A percentile compares a stretch with the other conserved stretches of the same genome.
These are phyloP conservation scores for Clausena lansium DNA, from an alignment of 345 rosid species.

Conservation along the genomic window DNA sequence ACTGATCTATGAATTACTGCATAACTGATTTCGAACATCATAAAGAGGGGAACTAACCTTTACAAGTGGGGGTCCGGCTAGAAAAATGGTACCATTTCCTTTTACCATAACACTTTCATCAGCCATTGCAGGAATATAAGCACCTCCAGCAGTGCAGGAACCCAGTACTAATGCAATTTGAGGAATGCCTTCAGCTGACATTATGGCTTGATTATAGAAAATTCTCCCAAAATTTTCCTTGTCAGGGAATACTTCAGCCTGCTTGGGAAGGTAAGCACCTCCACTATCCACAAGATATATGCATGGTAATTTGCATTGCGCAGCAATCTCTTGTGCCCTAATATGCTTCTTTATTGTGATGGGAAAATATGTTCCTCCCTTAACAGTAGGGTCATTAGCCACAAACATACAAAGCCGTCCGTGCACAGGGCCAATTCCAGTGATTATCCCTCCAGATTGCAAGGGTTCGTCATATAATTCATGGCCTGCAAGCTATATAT, in stretches of 20 bases:
- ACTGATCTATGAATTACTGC: constrained; percentile 2
- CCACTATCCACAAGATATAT: constrained; percentile 95
- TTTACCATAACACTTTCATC: constrained; percentile 99
- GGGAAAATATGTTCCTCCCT: constrained; percentile 96
- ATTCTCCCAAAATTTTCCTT: constrained; percentile 93
- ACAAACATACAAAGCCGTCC: constrained; percentile 92
- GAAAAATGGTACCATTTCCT: constrained; percentile 94
- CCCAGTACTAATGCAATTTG: constrained; percentile 93
- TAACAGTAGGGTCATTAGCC: constrained; percentile 95
- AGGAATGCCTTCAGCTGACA: constrained; percentile 94
- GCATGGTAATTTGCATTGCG: constrained; percentile 80
- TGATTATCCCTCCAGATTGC: constrained; percentile 85
- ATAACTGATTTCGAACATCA: constrained; percentile 14
- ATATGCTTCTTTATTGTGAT: constrained; percentile 95
- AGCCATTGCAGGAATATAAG: constrained; percentile 99
- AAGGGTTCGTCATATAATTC: constrained; percentile 75
- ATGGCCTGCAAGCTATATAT: constrained; percentile 92
- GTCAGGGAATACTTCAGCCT: constrained; percentile 95
- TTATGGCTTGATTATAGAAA: constrained; percentile 85
- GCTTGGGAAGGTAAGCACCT: constrained; percentile 95
- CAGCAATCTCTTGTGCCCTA: constrained; percentile 95
- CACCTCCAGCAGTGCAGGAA: constrained; percentile 96
- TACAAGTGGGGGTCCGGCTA: constrained; percentile 96
- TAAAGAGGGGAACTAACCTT: constrained; percentile 49
- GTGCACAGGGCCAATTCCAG: constrained; percentile 92